Evolutionary conservation across 805 yeast species (phyloP), one percentile per base, ranked within the genome.

Genomic region (Schizosaccharomyces osmophilus): DNA sequence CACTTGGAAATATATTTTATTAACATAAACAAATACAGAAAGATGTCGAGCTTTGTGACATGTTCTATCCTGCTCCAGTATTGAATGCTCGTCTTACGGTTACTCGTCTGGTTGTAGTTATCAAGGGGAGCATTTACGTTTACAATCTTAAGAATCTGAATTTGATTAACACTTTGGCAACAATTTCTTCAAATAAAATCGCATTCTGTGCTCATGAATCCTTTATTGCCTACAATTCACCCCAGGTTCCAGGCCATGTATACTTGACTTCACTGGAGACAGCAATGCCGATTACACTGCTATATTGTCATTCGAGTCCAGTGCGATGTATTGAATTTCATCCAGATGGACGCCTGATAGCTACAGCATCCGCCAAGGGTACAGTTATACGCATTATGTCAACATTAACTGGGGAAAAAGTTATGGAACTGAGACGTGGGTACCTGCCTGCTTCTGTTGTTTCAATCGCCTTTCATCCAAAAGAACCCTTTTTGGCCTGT

Each of bases 71-170:
- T 9, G 15, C 31, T 51, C 36, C 57, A 5, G 36, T 51, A 17
- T 15, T 51, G 11, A 22, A 29, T 51, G 36, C 5, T 9, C 57
- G 39, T 24, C 26, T 51, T 8, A 51, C 57, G 4, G 3, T 11
- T 22, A 29, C 22, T 66, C 74, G 97, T 58, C 75, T 90, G 65
- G 78, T 87, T 43, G 93, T 89, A 19, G 80, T 85, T 5, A 74
- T 90, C 61, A 76, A 80, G 59, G 90, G 86, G 63, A 94, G 88
- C 71, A 80, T 93, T 11, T 85, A 82, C 69, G 80, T 90, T 59
- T 93, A 90, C 73, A 96, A 90, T 70, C 83, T 90, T 64, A 81
- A 90, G 62, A 86, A 94, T 70, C 87, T 90, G 83, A 82, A 85
- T 67, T 78, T 89, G 31, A 70, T 90, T 51, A 85, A 82, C 67